Conservation (phyloP, 169 alveolate species). For the Plasmodium berghei region DNA sequence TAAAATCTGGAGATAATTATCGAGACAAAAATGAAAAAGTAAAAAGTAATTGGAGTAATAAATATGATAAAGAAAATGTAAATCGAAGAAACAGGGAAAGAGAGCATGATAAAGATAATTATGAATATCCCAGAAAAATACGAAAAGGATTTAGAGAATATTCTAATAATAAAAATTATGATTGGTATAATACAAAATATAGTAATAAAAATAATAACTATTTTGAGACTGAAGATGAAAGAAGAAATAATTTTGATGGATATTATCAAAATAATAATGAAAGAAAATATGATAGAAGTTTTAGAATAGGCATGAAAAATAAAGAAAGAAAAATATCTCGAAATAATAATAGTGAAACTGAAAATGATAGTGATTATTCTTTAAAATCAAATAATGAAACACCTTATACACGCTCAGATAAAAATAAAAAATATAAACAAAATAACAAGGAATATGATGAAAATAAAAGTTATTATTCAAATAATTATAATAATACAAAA, state of each 20-base stretch:
- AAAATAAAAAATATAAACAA: conserved; percentile 16
- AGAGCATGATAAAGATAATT: not conserved
- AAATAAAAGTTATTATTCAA: not conserved
- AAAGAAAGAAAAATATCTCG: conserved; percentile 5
- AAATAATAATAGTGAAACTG: conserved; percentile 5
- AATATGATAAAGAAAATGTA: conserved; percentile 1
- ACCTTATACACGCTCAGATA: conserved; percentile 3
- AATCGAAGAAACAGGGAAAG: conserved; percentile 32
- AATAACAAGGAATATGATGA: conserved; percentile 15
- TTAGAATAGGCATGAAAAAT: not conserved
- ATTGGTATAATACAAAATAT: not conserved
- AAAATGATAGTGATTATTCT: conserved; percentile 50
- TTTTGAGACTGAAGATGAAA: not conserved
- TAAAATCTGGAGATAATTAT: conserved; percentile 7
- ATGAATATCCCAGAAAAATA: too few relatives aligned
- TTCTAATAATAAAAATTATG: too few relatives aligned
- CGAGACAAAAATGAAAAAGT: conserved; percentile 2
- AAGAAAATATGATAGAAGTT: conserved; percentile 1
- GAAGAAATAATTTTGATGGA: too few relatives aligned
- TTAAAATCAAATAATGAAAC: conserved; percentile 23
- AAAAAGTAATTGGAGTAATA: not conserved
- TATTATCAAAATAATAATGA: not conserved
- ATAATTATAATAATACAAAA: conserved; percentile 7
- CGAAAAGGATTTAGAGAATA: too few relatives aligned
- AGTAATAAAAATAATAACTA: not conserved